A percentile compares a stretch with the other conserved stretches of the same genome.
These are phyloP conservation scores for Amphibolis antarctica DNA, from an alignment of 106 monocot species.

Conservation along the genomic window DNA sequence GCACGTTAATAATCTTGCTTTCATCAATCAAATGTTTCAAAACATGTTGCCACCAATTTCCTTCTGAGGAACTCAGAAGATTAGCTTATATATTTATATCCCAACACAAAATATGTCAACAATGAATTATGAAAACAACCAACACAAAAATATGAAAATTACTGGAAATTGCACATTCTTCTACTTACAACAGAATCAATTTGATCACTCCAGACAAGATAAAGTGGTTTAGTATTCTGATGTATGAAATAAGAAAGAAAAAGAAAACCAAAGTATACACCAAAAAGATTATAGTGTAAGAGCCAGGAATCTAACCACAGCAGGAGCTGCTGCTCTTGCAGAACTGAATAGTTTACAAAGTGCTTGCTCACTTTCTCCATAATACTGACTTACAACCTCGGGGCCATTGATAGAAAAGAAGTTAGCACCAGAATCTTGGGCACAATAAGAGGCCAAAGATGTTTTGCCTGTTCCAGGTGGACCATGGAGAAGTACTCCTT, in stretches of 20 bases:
- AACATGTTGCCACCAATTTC: too few species aligned
- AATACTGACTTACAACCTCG: constrained; percentile 84
- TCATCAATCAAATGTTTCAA: too few species aligned
- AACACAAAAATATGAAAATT: not conserved
- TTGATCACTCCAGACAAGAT: not conserved
- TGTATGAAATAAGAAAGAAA: not conserved
- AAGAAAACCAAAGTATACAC: not conserved
- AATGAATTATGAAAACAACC: too few species aligned
- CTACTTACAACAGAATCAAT: not conserved
- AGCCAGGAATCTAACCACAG: constrained; percentile 55
- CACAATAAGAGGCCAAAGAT: constrained; percentile 60
- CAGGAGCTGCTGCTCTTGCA: constrained; percentile 59
- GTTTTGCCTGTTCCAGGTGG: constrained; percentile 98
- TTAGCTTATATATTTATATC: too few species aligned
- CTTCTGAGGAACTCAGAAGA: too few species aligned
- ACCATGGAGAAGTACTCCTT: constrained; percentile 88
- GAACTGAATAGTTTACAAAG: constrained; percentile 59
- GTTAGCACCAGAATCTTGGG: constrained; percentile 39
- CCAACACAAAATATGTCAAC: too few species aligned
- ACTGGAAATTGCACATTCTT: not conserved
- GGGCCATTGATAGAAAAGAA: constrained; percentile 82
- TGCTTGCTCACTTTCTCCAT: constrained; percentile 87
- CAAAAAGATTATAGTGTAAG: not conserved
- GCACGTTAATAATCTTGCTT: too few species aligned
- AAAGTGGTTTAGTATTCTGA: not conserved